Percentiles rank a stretch among this genome's conserved stretches.
Evolutionary conservation across 441 rosid species (phyloP).

Genomic region (California macrophylla): DNA sequence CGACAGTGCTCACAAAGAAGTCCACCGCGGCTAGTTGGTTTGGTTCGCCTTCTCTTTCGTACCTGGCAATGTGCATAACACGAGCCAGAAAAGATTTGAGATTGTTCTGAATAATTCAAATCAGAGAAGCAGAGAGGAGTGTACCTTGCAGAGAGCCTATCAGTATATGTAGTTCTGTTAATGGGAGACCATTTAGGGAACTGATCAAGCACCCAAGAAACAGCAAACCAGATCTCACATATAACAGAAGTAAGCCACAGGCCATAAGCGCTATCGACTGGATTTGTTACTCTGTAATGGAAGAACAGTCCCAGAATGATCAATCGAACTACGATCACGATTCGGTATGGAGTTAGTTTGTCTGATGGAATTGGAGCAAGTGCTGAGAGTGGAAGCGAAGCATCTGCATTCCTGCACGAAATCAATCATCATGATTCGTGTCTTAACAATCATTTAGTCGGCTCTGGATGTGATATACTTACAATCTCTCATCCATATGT

Average conservation of each 20-base stretch:
- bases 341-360: conserved; percentile 79
- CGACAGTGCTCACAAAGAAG: conserved; percentile 88
- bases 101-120: no score
- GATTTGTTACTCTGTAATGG: conserved; percentile 79
- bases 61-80: conserved; percentile 28
- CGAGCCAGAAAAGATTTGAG: no score
- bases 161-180: conserved; percentile 78
- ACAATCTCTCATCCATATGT: conserved; percentile 75
- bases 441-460: no score
- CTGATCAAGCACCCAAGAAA: conserved; percentile 93
- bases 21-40: conserved; percentile 62
- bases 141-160: conserved; percentile 75
- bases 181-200: conserved; percentile 96
- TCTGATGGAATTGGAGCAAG: conserved; percentile 71
- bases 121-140: no score
- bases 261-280: conserved; percentile 68
- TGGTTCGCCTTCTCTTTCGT: conserved; percentile 82
- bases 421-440: not conserved
- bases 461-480: no score
- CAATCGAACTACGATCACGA: conserved; percentile 66
- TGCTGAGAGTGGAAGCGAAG: conserved; percentile 68
- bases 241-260: conserved; percentile 87
- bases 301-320: conserved; percentile 74
- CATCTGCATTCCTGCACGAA: not conserved
- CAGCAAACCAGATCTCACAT: conserved; percentile 95